These are phyloP conservation scores for Cadophora sp. DNA, from an alignment of 2,329 filamentous ascomycete species.

Conservation along the genomic window DNA sequence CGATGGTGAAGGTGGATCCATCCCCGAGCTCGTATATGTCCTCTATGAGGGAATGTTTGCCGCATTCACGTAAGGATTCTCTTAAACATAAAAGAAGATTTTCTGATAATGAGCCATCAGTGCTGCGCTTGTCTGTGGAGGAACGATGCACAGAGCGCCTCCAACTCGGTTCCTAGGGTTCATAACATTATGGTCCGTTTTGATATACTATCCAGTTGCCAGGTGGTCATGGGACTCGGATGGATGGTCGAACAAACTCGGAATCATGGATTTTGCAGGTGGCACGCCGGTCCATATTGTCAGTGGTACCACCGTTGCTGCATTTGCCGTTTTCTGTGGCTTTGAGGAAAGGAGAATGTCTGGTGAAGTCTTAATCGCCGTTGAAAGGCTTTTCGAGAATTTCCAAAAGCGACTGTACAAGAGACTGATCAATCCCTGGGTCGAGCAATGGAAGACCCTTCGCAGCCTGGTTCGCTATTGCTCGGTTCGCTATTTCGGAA, in stretches of 20 bases:
- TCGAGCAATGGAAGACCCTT: no score
- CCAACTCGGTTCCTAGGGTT: conserved; percentile 72
- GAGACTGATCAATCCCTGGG: no score
- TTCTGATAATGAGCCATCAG: conserved; percentile 43
- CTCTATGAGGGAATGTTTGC: conserved; percentile 90
- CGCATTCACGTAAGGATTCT: conserved; percentile 65
- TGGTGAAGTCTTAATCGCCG: conserved; percentile 56
- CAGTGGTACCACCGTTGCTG: conserved; percentile 80
- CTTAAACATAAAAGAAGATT: not conserved
- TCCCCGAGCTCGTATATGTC: conserved; percentile 87
- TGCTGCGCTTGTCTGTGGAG: conserved; percentile 81
- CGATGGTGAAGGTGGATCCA: conserved; percentile 35
- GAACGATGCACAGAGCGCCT: conserved; percentile 72
- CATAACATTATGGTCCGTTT: conserved; percentile 88
- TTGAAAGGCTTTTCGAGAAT: no score
- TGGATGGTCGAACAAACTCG: conserved; percentile 65
- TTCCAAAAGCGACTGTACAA: no score
- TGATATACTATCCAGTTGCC: conserved; percentile 88
- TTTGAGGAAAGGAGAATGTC: conserved; percentile 53
- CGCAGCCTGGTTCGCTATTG: no score
- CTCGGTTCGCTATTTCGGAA: no score
- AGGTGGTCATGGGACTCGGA: conserved; percentile 91
- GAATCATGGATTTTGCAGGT: conserved; percentile 38
- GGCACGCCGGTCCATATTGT: conserved; percentile 79
- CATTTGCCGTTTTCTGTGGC: conserved; percentile 62